phyloP scores from a whole-genome alignment of 2,329 filamentous ascomycete species.

The Colletotrichum tamarilloi region DNA sequence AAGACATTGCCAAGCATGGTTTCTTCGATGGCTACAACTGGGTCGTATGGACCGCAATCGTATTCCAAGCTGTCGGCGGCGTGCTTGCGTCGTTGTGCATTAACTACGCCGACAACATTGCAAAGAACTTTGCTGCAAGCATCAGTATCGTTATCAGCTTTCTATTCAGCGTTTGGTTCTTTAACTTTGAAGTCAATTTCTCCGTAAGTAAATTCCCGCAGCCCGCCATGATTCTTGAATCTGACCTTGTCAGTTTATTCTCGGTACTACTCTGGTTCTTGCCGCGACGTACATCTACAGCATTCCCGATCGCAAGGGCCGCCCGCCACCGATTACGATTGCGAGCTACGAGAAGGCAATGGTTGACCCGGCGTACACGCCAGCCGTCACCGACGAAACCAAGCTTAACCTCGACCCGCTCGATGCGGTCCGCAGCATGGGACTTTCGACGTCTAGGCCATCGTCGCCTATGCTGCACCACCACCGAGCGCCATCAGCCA shows the following conservation, averaged over 20 bases:
- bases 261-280: slow-evolving; percentile 83
- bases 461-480: slow-evolving; percentile 54
- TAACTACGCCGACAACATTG: slow-evolving; percentile 87
- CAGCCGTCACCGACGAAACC: slow-evolving; percentile 45
- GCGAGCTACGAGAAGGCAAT: slow-evolving; percentile 82
- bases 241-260: slow-evolving; percentile 71
- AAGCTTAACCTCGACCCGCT: slow-evolving; percentile 54
- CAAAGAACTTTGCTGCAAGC: slow-evolving; percentile 93
- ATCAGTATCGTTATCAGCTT: slow-evolving; percentile 92
- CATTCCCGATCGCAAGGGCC: slow-evolving; percentile 69
- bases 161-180: slow-evolving; percentile 85
- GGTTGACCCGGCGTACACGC: slow-evolving; percentile 61
- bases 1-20: slow-evolving; percentile 82
- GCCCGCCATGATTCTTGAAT: slow-evolving; percentile 1
- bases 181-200: slow-evolving; percentile 79
- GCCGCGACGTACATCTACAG: slow-evolving; percentile 89
- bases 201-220: slow-evolving; percentile 67
- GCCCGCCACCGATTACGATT: slow-evolving; percentile 75
- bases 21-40: slow-evolving; percentile 97
- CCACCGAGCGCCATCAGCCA: slow-evolving; percentile 32
- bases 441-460: slow-evolving; percentile 58
- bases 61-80: slow-evolving; percentile 85
- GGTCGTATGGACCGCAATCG: slow-evolving; percentile 87
- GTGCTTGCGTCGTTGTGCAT: slow-evolving; percentile 81
- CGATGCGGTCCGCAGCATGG: slow-evolving; percentile 50